Evolutionary conservation across 805 yeast genomes (phyloP), one percentile per base, ranked within the genome.

Genomic region (Tetrapisispora nanseiensis): DNA sequence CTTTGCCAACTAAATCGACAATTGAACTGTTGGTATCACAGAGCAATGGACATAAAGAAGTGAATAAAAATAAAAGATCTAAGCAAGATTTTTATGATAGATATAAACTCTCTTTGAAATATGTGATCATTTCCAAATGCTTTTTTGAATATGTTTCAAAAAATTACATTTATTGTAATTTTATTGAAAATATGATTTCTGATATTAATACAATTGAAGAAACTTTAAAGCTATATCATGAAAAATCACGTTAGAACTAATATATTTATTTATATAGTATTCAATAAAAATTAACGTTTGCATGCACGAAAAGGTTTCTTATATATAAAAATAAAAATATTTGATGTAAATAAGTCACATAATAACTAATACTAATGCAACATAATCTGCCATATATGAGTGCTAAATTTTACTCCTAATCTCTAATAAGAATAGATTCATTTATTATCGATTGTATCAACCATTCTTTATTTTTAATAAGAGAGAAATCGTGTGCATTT

Each of bases 401-500:
- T 18, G 27, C 39, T 35, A 33, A 46, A 46, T 8, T 45, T 47
- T 3, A 52, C 26, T n/a, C 13, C 5, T 8, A 10, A n/a, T n/a
- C 6, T 29, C 15, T n/a, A 29, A 29, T 6, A 5, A n/a, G 13
- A 15, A 33, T 15, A 23, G 42, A 38, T 33, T 50, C 62, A 43
- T 57, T 61, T 5, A 61, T 57, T 6, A 51, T 58, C 39, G 46
- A 58, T 53, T 43, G 63, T 40, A 52, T 59, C 40, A 46, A 62
- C 65, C 63, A 60, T 41, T 61, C 66, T 44, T 59, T 59, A 7
- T 49, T 42, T 41, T 56, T 58, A 1, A 58, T 50, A 33, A 51
- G 52, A 37, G 49, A 39, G 13, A 16, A 32, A 33, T 39, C 18
- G 12, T 22, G 29, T 12, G 33, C 13, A 8, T 37, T 26, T 21